Percentiles rank a stretch among this genome's conserved stretches.
Conservation (phyloP, 2,329 filamentous ascomycete genomes). For the Juglanconis juglandina region DNA sequence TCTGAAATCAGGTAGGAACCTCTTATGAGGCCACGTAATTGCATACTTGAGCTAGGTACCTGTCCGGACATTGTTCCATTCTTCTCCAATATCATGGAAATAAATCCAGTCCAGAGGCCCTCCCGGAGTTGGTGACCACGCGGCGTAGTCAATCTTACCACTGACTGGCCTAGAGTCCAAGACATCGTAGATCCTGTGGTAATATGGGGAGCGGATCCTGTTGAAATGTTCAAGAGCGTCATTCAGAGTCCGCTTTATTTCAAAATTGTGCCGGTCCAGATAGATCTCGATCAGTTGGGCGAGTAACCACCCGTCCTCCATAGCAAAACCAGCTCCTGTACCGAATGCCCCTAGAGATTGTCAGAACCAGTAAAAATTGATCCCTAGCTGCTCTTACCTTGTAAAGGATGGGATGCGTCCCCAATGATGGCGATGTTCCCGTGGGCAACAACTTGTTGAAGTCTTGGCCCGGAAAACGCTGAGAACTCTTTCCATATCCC, state of each 20-base stretch:
- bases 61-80: neutral
- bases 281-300: conserved; percentile 5
- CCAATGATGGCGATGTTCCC: conserved; percentile 8
- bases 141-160: conserved; percentile 4
- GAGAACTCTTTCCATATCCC: conserved; percentile 10
- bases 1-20: too few species aligned
- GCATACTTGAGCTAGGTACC: too few species aligned
- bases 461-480: conserved; percentile 3
- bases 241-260: neutral
- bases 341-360: conserved; percentile 1
- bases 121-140: conserved; percentile 7
- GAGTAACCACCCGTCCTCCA: conserved; percentile 10
- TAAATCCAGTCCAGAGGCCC: conserved; percentile 8
- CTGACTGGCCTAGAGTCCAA: conserved; percentile 1
- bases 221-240: neutral
- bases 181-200: conserved; percentile 8
- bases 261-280: neutral
- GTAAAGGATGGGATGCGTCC: conserved; percentile 8
- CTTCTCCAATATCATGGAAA: conserved; percentile 4
- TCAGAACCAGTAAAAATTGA: neutral
- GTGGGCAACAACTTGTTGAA: conserved; percentile 3
- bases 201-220: neutral
- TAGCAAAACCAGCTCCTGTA: conserved; percentile 9
- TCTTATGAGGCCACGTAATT: too few species aligned
- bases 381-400: neutral